Evolutionary conservation across 345 rosid genomes (phyloP), one percentile per base, ranked within the genome.

Genomic region (Noccaea bulbosa): DNA sequence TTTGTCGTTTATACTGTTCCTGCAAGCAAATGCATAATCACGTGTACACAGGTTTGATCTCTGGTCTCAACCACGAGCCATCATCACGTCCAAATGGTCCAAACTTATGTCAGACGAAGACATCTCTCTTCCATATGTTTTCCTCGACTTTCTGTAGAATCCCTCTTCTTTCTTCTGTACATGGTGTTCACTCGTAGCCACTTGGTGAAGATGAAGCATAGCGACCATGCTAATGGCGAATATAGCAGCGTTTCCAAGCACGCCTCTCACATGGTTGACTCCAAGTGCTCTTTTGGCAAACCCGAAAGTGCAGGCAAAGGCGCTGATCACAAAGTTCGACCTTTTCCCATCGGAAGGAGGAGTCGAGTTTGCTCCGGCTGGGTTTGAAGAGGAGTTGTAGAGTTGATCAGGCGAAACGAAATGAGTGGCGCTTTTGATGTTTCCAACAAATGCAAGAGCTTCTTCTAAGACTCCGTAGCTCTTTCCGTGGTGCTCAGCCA

Each of bases 381-480:
- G 77, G 74, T 77, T 78, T 27, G 14, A n/a, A 11, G 86, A 68
- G 6, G 86, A 24, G 16, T 51, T 49, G 17, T 74, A 85, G 10
- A 87, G 88, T 64, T 84, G 79, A 53, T 86, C 91, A 17, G 91
- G 87, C 51, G 87, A 84, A 49, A 84, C 77, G 44, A 80, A 83
- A 43, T 58, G 81, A n/a, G 76, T 54, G 6, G 85, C 64, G 53
- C 68, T 86, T 37, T 76, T 80, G 7, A 88, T 92, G 49, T 82
- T 89, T 11, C 99, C 96, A 7, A 89, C 89, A 59, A 94, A 94
- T 17, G 90, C 87, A 37, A 83, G 74, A 63, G 98, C 93, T 83
- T 94, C 99, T 66, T 91, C 96, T 33, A 94, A 77, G 65, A 94
- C 98, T 72, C 88, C 83, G 71, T 88, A 84, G 82, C 80, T 87